Conservation (phyloP, 352 stramenopile species). For the Phytophthora pistaciae region DNA sequence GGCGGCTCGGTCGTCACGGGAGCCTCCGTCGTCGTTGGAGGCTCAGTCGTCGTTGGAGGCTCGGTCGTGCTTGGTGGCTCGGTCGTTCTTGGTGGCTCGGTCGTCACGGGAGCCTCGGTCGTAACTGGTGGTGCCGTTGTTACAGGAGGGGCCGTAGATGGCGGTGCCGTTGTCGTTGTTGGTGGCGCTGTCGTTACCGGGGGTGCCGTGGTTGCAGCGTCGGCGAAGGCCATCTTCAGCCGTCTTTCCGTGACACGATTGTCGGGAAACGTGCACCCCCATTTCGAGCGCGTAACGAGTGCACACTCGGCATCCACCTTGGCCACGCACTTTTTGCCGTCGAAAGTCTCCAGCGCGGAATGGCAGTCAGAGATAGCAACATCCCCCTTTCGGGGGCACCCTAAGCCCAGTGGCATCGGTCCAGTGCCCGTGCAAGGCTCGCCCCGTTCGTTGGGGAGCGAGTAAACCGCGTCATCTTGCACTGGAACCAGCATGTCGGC, state of each 20-base stretch:
- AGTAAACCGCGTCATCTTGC: slow-evolving; percentile 2
- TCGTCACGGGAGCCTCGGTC: too few species aligned
- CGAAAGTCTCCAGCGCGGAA: neutral
- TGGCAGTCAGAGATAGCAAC: neutral
- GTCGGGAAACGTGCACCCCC: neutral
- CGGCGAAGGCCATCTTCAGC: too few species aligned
- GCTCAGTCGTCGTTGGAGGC: too few species aligned
- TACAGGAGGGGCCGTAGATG: too few species aligned
- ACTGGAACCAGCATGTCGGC: neutral
- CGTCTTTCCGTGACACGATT: neutral
- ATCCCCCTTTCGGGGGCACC: neutral
- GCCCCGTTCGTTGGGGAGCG: neutral
- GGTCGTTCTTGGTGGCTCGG: too few species aligned
- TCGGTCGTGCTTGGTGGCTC: too few species aligned
- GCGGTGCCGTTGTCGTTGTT: neutral
- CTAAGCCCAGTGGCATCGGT: neutral
- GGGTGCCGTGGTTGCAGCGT: too few species aligned
- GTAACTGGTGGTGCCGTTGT: too few species aligned
- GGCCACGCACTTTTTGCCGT: neutral
- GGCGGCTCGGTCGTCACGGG: too few species aligned
- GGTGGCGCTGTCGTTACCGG: too few species aligned
- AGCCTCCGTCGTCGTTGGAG: too few species aligned
- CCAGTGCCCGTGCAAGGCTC: neutral
- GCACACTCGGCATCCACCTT: neutral
- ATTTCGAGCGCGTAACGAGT: neutral